These are phyloP conservation scores for Venturia pyrina DNA, from an alignment of 2,329 filamentous ascomycete species.

Conservation along the genomic window DNA sequence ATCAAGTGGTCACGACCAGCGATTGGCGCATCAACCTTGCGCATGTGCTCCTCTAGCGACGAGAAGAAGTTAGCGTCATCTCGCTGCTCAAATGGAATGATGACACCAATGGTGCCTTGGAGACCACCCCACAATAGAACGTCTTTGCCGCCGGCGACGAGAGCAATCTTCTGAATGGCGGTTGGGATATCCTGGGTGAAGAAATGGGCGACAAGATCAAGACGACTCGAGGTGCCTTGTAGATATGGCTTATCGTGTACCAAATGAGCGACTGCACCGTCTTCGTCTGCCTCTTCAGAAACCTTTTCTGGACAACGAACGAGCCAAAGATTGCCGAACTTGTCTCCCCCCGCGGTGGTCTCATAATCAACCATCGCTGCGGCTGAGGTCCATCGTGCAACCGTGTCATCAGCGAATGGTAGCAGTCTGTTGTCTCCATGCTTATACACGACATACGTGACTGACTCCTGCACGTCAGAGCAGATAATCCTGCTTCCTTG, in stretches of 20 bases:
- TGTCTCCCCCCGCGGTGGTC: constrained; percentile 87
- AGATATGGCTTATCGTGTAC: constrained; percentile 83
- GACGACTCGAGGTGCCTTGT: constrained; percentile 74
- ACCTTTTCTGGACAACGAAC: constrained; percentile 78
- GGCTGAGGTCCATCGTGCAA: constrained; percentile 83
- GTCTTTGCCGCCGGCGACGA: constrained; percentile 86
- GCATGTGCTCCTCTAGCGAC: constrained; percentile 77
- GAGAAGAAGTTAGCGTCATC: constrained; percentile 99
- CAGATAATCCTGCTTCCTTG: constrained; percentile 87
- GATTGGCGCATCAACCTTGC: constrained; percentile 75
- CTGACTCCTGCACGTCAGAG: constrained; percentile 83
- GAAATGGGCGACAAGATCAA: constrained; percentile 79
- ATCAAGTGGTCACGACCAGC: constrained; percentile 91
- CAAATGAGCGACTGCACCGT: constrained; percentile 83
- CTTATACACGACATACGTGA: constrained; percentile 92
- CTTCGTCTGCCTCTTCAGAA: constrained; percentile 84
- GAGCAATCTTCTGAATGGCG: constrained; percentile 75
- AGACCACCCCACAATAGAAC: constrained; percentile 88
- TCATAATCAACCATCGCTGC: constrained; percentile 97
- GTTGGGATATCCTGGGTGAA: constrained; percentile 89
- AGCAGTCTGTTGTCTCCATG: constrained; percentile 83
- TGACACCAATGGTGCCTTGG: constrained; percentile 85
- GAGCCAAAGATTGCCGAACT: constrained; percentile 94
- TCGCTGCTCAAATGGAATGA: constrained; percentile 83
- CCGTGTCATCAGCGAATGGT: constrained; percentile 82